Evolutionary conservation across 371 early-diverging fungal genomes (phyloP).

Genomic region (Mucor indicus): DNA sequence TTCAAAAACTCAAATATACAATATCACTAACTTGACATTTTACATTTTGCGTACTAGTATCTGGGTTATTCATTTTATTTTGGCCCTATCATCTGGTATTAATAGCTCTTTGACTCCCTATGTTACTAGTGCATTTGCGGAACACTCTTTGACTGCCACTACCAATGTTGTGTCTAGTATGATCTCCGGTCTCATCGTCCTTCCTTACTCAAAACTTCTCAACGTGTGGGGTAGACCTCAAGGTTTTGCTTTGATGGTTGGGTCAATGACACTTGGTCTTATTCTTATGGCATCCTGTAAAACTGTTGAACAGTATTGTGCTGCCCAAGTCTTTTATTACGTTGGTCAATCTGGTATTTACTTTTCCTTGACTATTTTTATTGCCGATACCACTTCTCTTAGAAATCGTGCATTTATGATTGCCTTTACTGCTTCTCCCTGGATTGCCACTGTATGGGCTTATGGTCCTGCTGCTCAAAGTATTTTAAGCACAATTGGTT

Average conservation of each 20-base stretch:
- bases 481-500: constrained; percentile 14
- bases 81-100: constrained; percentile 15
- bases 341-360: constrained; percentile 10
- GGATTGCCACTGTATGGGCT: constrained; percentile 16
- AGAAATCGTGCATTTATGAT: constrained; percentile 18
- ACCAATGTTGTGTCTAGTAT: constrained; percentile 14
- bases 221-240: constrained; percentile 17
- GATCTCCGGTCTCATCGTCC: constrained; percentile 13
- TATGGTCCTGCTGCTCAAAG: constrained; percentile 13
- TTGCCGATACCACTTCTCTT: constrained; percentile 23
- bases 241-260: constrained; percentile 13
- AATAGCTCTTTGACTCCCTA: constrained; percentile 10
- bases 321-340: constrained; percentile 15
- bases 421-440: constrained; percentile 16
- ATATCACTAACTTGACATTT: neutral
- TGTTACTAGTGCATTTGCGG: constrained; percentile 9
- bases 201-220: constrained; percentile 16
- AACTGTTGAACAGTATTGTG: constrained; percentile 14
- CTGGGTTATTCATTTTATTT: constrained; percentile 13
- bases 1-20: neutral
- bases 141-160: constrained; percentile 17
- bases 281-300: constrained; percentile 21
- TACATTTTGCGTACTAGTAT: neutral
- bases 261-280: constrained; percentile 15
- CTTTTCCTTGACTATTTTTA: constrained; percentile 14